Evolutionary conservation across 805 yeast species (phyloP).

Genomic region (Cyberlindnera xylosilytica): DNA sequence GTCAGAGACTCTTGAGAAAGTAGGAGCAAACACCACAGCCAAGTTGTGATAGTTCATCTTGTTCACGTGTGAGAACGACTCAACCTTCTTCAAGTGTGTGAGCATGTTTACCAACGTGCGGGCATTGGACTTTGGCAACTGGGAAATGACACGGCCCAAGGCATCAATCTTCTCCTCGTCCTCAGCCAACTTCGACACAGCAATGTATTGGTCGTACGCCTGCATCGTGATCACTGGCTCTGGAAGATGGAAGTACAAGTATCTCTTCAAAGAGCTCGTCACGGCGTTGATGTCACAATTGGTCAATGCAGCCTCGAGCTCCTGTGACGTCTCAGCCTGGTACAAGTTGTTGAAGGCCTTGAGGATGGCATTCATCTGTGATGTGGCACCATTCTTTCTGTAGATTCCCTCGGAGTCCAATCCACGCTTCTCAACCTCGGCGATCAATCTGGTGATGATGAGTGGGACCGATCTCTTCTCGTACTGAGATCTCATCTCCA

Average conservation of each 20-base stretch:
- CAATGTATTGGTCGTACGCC: slow-evolving; percentile 64
- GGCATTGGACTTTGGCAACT: slow-evolving; percentile 67
- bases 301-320: slow-evolving; percentile 34
- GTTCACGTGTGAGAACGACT: slow-evolving; percentile 50
- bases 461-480: slow-evolving; percentile 69
- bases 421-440: slow-evolving; percentile 76
- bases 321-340: slow-evolving; percentile 32
- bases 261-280: slow-evolving; percentile 83
- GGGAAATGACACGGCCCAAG: slow-evolving; percentile 42
- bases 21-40: slow-evolving; percentile 93
- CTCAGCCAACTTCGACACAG: slow-evolving; percentile 39
- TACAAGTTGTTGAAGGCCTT: slow-evolving; percentile 30
- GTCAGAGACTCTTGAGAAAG: slow-evolving; percentile 71
- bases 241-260: slow-evolving; percentile 69
- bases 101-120: slow-evolving; percentile 53
- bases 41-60: slow-evolving; percentile 82
- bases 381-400: slow-evolving; percentile 63
- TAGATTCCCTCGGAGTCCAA: slow-evolving; percentile 82
- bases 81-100: slow-evolving; percentile 63
- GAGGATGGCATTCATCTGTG: slow-evolving; percentile 33
- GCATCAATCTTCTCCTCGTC: slow-evolving; percentile 31
- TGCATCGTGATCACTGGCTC: slow-evolving; percentile 78
- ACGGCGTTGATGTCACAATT: slow-evolving; percentile 79
- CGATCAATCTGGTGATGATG: slow-evolving; percentile 66
- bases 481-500: slow-evolving; percentile 57